These are phyloP conservation scores for Acanthamoeba healyi DNA, from an alignment of 208 protist species.

Conservation along the genomic window DNA sequence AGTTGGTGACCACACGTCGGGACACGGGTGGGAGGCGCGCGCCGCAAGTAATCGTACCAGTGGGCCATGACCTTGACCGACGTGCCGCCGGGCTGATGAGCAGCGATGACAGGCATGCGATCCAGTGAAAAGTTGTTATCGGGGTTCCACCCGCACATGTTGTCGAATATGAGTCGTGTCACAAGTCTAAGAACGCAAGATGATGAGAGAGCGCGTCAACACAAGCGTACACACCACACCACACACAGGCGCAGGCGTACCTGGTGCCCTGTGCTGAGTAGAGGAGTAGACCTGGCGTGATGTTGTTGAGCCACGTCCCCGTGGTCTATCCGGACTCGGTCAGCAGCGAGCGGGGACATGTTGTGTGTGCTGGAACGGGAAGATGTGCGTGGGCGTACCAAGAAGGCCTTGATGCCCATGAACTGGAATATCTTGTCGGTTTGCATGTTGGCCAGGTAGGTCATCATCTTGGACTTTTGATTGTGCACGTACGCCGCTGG, in stretches of 20 bases:
- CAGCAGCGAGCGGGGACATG: not conserved
- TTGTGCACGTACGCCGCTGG: conserved; percentile 53
- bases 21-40: not conserved
- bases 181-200: not conserved
- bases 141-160: conserved; percentile 65
- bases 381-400: too few species aligned
- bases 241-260: not conserved
- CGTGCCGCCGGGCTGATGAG: conserved; percentile 61
- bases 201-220: not conserved
- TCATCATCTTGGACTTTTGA: conserved; percentile 71
- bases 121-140: conserved; percentile 65
- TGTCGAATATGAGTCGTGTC: conserved; percentile 4
- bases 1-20: not conserved
- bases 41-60: not conserved
- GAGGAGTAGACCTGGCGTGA: not conserved
- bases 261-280: not conserved
- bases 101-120: conserved; percentile 37
- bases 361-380: too few species aligned
- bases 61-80: conserved; percentile 67
- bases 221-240: too few species aligned
- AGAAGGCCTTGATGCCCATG: conserved; percentile 61
- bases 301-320: conserved; percentile 8
- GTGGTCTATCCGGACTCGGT: not conserved
- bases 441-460: conserved; percentile 55
- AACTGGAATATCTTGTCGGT: conserved; percentile 62